Base-by-base conservation (phyloP, 306 rosid genomes). In the Senna siamea region DNA sequence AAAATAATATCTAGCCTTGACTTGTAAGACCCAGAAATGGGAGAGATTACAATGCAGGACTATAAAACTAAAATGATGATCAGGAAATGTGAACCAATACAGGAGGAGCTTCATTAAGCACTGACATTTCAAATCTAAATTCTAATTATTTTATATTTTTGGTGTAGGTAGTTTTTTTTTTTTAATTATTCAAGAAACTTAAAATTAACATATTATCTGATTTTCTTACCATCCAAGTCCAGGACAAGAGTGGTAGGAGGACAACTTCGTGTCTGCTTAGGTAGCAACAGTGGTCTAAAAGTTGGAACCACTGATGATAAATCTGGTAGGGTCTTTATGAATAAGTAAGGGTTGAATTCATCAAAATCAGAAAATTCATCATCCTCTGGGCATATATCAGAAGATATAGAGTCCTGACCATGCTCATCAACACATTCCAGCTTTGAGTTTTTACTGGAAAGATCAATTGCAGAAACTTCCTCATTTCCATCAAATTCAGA, bases 181-280 rank as follows among this genome's bases (percentile, higher is more conserved):
- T n/a, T 18, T 37, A 55, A 56, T 18, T 13, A 38, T 28, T 44
- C 53, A 64, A 26, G 57, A 10, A 70, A 69, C 15, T 46, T 53
- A 60, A 70, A 72, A 28, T 41, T 37, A 37, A 38, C 68, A 62
- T 22, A 30, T 38, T 17, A 56, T 52, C 30, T 63, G 48, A 34
- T 47, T 74, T 77, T 59, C 89, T 87, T 86, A 95, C 99, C 99
- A 69, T 95, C 99, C 85, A 95, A 90, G 82, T 95, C 99, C 81
- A 95, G 86, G 77, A 92, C 98, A 66, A 95, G 99, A 69, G 93
- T 87, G 32, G 89, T 95, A 38, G 97, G 85, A 51, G 99, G 98
- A 66, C 99, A 95, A 80, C 99, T 92, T 85, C 99, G 92, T 30
- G 99, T 95, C 83, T 95, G 97, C 82, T 88, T 95, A 52, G 99